Evolutionary conservation across 2,329 filamentous ascomycete genomes (phyloP), one percentile per base, ranked within the genome.

Genomic region (Immersiporthe knoxdaviesiana): DNA sequence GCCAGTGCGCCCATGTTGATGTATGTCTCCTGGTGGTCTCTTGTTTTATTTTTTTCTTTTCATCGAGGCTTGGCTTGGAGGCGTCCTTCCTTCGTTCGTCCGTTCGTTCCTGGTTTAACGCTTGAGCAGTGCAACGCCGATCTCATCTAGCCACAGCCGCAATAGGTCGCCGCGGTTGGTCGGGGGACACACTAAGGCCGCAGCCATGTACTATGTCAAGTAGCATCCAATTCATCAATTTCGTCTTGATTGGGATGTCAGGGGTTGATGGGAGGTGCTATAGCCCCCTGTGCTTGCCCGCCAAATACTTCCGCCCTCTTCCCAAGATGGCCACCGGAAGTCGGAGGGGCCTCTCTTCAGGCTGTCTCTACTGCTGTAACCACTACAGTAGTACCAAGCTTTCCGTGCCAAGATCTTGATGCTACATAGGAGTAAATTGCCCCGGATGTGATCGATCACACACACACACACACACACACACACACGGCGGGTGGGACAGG

Each of bases 311-410:
- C 10, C 16, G n/a, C 52, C 27, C 52, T 37, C 41, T 30, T n/a
- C 44, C 68, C 68, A 18, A 56, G 59, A 52, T 62, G 68, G 56
- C 32, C 59, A 58, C 52, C 68, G 68, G 68, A 65, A 70, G 68
- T 70, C 65, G 68, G 68, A 63, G 65, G 35, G 37, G 10, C 10
- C 61, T 69, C 56, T 30, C n/a, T n/a, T n/a, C n/a, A n/a, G n/a
- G n/a, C n/a, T n/a, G n/a, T n/a, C n/a, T n/a, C n/a, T n/a, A n/a
- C n/a, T n/a, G n/a, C n/a, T n/a, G n/a, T n/a, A n/a, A n/a, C n/a
- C n/a, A n/a, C n/a, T n/a, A n/a, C n/a, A n/a, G n/a, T n/a, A n/a
- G 12, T 32, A 32, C 52, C 52, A 56, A 56, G 52, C 27, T 56
- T 56, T 56, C 32, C 14, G 3, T 18, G 52, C 52, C 52, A 56